Base-by-base conservation (phyloP, 2,329 filamentous ascomycete genomes). In the Aspergillus felis region DNA sequence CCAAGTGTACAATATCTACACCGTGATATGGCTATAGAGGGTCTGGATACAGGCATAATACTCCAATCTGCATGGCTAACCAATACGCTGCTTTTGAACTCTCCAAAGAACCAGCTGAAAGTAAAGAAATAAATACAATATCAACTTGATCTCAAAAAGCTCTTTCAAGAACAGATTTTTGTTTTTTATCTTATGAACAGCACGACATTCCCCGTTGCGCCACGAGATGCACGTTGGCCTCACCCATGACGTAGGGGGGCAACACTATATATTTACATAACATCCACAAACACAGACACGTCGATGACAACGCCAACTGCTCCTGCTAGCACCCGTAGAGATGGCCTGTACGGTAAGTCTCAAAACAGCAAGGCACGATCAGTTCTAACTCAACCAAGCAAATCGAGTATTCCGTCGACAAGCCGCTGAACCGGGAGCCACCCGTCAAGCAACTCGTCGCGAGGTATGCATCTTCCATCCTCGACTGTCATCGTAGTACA, bases 361-460 rank as follows among this genome's bases (percentile, higher is more conserved):
- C 2, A 9, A 12, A 22, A 2, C 8, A 27, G 0, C 4, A 10
- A 22, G 4, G 7, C 3, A 47, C 3, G 4, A 10, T 7, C 22
- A 17, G 8, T 22, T 17, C 14, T 35, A 44, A 44, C 20, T 22
- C 44, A 25, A 25, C 24, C 24, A 25, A 47, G 44, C 44, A 47
- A 47, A 2, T 27, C 44, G 63, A 66, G 20, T 65, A 64, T 48
- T 61, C 67, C 10, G 57, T 63, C 44, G 58, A 67, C 20, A 65
- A 66, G n/a, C 72, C 72, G 2, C 55, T 74, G 55, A 74, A 74
- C 51, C 65, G 67, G 3, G 72, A 75, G 55, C 66, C 70, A 22
- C 54, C 62, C 12, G 58, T 67, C 51, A 65, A 71, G 51, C 61
- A 68, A 32, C 62, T 74, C 24, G 57, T 71, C 22, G 59, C 63